phyloP scores from a whole-genome alignment of 768 basidiomycete species.

The Gautieria morchelliformis region DNA sequence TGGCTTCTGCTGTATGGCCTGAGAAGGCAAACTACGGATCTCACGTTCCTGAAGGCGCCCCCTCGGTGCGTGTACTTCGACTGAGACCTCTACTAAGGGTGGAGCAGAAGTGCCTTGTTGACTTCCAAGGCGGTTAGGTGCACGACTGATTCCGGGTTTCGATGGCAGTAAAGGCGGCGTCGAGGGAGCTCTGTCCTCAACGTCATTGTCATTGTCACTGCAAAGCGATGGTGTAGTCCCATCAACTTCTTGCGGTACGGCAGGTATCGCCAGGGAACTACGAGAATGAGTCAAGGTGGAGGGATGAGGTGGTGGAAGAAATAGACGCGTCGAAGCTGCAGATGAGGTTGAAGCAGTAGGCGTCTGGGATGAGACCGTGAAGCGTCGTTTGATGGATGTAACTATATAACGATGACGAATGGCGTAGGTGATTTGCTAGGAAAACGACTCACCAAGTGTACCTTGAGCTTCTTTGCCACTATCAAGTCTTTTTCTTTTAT shows the following conservation, averaged over 20 bases:
- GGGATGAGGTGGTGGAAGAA: background rate
- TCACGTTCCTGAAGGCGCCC: background rate
- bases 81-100: background rate
- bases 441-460: slow-evolving; percentile 24
- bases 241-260: slow-evolving; percentile 30
- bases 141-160: background rate
- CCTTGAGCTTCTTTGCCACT: slow-evolving; percentile 11
- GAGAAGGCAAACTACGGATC: background rate
- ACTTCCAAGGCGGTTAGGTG: background rate
- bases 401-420: slow-evolving; percentile 11
- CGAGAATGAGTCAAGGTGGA: slow-evolving; percentile 15
- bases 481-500: slow-evolving; percentile 10
- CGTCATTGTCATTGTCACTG: slow-evolving; percentile 58
- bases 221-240: slow-evolving; percentile 59
- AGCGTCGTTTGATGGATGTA: slow-evolving; percentile 30
- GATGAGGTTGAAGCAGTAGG: slow-evolving; percentile 11
- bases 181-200: slow-evolving; percentile 37
- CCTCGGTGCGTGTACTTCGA: background rate
- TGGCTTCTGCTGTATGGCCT: background rate
- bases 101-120: background rate
- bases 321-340: background rate
- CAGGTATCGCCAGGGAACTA: slow-evolving; percentile 16
- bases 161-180: slow-evolving; percentile 34
- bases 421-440: background rate
- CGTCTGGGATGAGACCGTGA: slow-evolving; percentile 20